These are phyloP conservation scores for Hamamelis virginiana DNA, from an alignment of 164 flowering plant genomes.

Conservation along the genomic window DNA sequence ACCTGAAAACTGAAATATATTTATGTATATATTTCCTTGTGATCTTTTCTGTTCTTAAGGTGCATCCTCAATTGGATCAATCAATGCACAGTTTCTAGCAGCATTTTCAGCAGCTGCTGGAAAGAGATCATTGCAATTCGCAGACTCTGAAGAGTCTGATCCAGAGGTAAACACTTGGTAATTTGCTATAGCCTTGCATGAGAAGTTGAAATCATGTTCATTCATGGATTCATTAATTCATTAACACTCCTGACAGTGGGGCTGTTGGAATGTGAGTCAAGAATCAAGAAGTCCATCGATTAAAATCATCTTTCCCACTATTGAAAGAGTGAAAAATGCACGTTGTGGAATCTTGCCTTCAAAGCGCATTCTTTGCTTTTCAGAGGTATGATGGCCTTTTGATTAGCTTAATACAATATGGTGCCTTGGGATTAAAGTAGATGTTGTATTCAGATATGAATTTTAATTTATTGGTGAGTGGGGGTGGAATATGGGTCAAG, in stretches of 20 bases:
- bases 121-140: conserved; percentile 45
- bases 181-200: neutral
- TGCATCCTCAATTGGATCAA: conserved; percentile 82
- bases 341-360: conserved; percentile 64
- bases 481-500: too few relatives aligned
- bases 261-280: conserved; percentile 77
- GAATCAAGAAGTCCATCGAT: conserved; percentile 72
- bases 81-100: conserved; percentile 74
- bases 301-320: conserved; percentile 71
- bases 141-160: conserved; percentile 90
- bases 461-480: too few relatives aligned
- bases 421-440: neutral
- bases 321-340: conserved; percentile 68
- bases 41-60: conserved; percentile 33
- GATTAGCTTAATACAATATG: neutral
- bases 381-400: conserved; percentile 57
- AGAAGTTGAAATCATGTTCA: neutral
- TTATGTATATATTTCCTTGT: neutral
- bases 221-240: neutral
- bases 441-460: neutral
- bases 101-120: conserved; percentile 90
- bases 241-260: conserved; percentile 65
- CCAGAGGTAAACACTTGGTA: conserved; percentile 63
- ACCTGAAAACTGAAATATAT: neutral
- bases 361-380: conserved; percentile 67